Base-by-base conservation (phyloP, 2,329 filamentous ascomycete genomes). In the Talaromyces sp. region DNA sequence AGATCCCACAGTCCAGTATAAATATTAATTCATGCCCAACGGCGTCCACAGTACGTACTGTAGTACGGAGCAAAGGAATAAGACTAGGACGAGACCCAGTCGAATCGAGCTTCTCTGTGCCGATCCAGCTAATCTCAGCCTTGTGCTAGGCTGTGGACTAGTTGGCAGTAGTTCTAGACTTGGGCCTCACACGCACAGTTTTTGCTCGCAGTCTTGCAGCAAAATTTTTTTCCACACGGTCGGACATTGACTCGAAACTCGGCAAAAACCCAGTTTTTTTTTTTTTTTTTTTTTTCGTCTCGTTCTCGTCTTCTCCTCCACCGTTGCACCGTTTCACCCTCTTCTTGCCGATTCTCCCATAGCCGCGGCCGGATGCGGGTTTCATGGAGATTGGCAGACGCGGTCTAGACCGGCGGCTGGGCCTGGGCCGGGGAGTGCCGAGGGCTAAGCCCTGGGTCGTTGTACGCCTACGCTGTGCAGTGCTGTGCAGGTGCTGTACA, bases 31-130 rank as follows among this genome's bases (percentile, higher is more conserved):
- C 36, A 47, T 47, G 44, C 44, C n/a, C 44, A 11, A 47, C n/a
- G 44, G 5, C 33, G 33, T 36, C 13, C 1, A 36, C 2, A 36
- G 33, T 33, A n/a, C n/a, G n/a, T n/a, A n/a, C n/a, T n/a, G n/a
- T n/a, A 33, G 32, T 7, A 13, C 32, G 32, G 32, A 33, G 32
- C 9, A 32, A 33, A 33, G 10, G 13, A 36, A 36, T 6, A 36
- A 36, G 33, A 11, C 33, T 15, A 15, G 32, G 10, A 33, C 9
- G 11, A 32, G 30, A 36, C 13, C 33, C 19, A 25, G 42, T 51
- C 56, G 56, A 39, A 51, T 58, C 56, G 56, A 58, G 28, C 42
- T 58, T 51, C 56, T 58, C 39, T 44, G 19, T 22, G 44, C 44
- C 44, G 44, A 47, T 51, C 47, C 55, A 27, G 42, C n/a, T 51